Evolutionary conservation across 176 grass and related monocot species (phyloP).

Genomic region (Hsuehochloa calcarea): DNA sequence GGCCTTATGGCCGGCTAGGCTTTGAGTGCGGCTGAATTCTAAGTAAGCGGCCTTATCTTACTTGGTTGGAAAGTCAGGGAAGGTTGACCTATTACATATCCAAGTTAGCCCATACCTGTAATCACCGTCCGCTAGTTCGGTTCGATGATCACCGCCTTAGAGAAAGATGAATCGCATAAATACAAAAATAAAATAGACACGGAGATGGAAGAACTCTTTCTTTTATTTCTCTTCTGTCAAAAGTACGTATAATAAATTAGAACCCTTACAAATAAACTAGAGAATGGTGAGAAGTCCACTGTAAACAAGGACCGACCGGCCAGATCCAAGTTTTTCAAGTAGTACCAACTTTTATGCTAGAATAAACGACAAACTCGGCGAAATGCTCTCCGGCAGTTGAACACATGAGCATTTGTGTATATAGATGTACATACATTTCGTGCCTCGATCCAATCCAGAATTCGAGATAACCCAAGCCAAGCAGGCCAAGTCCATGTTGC

Average conservation of each 20-base stretch:
- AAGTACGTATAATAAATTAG: too few relatives aligned
- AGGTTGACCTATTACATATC: slow-evolving; percentile 22
- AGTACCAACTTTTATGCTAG: too few relatives aligned
- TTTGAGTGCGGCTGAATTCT: background rate
- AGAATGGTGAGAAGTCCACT: too few relatives aligned
- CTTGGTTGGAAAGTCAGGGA: slow-evolving; percentile 24
- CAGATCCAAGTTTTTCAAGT: too few relatives aligned
- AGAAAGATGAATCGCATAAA: too few relatives aligned
- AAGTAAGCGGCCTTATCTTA: slow-evolving; percentile 27
- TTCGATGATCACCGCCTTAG: too few relatives aligned
- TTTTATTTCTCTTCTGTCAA: too few relatives aligned
- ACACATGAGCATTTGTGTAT: background rate
- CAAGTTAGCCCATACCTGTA: slow-evolving; percentile 18
- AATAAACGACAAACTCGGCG: background rate
- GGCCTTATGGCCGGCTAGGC: background rate
- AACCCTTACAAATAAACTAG: too few relatives aligned
- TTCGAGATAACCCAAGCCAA: background rate
- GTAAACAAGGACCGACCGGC: too few relatives aligned
- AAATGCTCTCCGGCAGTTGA: background rate
- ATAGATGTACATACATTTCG: background rate
- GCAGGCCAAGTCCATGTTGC: background rate
- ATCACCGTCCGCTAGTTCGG: too few relatives aligned
- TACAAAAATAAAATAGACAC: too few relatives aligned
- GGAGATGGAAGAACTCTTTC: too few relatives aligned
- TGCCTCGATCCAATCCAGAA: background rate